Base-by-base conservation (phyloP, 2,329 filamentous ascomycete genomes). In the Colletotrichum sansevieriae region DNA sequence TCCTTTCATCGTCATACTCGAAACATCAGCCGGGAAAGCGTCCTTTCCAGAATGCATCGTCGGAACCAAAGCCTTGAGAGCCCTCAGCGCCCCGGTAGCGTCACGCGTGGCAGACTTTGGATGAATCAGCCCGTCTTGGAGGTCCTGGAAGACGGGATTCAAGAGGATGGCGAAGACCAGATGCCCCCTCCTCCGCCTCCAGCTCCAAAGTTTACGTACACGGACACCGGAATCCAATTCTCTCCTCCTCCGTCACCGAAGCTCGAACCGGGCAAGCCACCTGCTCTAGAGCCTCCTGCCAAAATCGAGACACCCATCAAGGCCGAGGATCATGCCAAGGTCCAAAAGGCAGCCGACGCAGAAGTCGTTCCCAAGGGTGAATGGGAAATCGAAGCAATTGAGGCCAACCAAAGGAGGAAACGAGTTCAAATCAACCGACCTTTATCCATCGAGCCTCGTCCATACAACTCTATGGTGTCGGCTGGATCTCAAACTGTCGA, bases 231-330 rank as follows among this genome's bases (percentile, higher is more conserved):
- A 3, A 85, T 93, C 37, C 95, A 98, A 77, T 96, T 88, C 75
- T 96, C 94, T 39, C 94, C 94, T 52, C 93, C 93, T 2, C 86
- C 91, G 3, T 97, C 94, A 2, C 93, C 93, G 1, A 84, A 83
- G 73, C 64, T 84, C 5, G 70, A 75, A 10, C 78, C 83, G 0
- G 73, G 72, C 56, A 82, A 83, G 72, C 76, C 81, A 15, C 73
- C 80, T 15, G 81, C 80, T 1, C 80, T 82, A 2, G 84, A 87
- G 65, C 82, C 83, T 4, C 57, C 70, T 43, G 18, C 75, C 67
- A 57, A 74, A 46, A 75, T 76, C 18, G 82, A 83, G 56, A 82
- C 78, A 69, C 76, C 79, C 3, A 75, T 77, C 5, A 83, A 85
- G 11, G 49, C 79, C 3, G 86, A 88, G 8, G 46, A 44, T 18